Evolutionary conservation across 352 stramenopile genomes (phyloP), one percentile per base, ranked within the genome.

Genomic region (Aphanomyces cochlioides): DNA sequence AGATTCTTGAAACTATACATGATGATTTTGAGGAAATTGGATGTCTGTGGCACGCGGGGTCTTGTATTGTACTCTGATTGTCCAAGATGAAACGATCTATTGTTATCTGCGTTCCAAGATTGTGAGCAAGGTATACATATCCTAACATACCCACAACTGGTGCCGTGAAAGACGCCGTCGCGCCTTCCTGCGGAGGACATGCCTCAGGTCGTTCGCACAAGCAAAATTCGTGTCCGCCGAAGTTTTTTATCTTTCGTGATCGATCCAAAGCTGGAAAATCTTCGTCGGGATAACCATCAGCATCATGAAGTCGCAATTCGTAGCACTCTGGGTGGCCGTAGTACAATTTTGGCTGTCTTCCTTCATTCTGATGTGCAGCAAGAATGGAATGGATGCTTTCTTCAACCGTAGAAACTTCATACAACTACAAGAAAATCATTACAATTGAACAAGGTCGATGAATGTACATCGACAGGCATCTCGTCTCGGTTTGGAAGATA

Each of bases 201-300:
- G 85, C 87, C 66, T 96, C 88, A 1, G 88, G 86, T 19, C 88
- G 82, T 39, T 96, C 88, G 68, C 88, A 96, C 38, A 96, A 74
- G 66, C 88, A 96, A 66, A 93, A 96, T 59, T 94, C 87, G 54
- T 96, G 88, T 4, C 85, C 86, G 0, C 88, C 88, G 78, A 96
- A 94, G 74, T 94, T 94, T 74, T 96, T 96, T 67, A 96, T 96
- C 73, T 93, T 94, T 7, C 88, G 77, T 5, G 86, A 94, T 13
- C 86, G 81, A 61, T 96, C 86, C 13, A 96, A 73, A 4, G 88
- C 88, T 75, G 88, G 88, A 41, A 93, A 95, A 64, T 95, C 88
- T 72, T 95, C 88, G 63, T 95, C 88, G 7, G 88, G 88, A 66
- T 88, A 89, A 5, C 88, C 88, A 36, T 95, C 86, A 0, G 82